Conservation (phyloP, 2,329 filamentous ascomycete genomes). For the Fusarium nygamai region DNA sequence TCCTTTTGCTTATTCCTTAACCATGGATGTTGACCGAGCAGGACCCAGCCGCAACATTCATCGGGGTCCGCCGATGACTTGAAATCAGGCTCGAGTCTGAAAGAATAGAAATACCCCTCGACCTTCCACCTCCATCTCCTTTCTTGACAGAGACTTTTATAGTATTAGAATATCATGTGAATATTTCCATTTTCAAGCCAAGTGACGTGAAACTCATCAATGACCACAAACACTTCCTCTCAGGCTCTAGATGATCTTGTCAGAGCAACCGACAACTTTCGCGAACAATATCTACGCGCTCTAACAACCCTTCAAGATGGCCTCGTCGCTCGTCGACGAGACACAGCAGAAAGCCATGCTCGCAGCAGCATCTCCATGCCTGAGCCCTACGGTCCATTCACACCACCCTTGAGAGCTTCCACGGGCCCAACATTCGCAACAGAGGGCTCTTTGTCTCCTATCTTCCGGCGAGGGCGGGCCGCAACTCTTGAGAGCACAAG, state of each 20-base stretch:
- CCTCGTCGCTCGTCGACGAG: slow-evolving; percentile 29
- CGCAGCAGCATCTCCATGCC: background rate
- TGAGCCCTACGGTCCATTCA: slow-evolving; percentile 25
- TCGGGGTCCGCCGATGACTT: slow-evolving; percentile 37
- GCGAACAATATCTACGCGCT: slow-evolving; percentile 48
- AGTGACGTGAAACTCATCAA: slow-evolving; percentile 28
- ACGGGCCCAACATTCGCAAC: slow-evolving; percentile 35
- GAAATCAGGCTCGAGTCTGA: slow-evolving; percentile 9
- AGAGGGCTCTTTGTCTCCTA: slow-evolving; percentile 17
- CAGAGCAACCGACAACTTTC: slow-evolving; percentile 46
- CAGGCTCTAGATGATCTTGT: slow-evolving; percentile 49
- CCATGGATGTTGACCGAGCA: slow-evolving; percentile 38
- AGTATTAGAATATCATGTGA: slow-evolving; percentile 1
- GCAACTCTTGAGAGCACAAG: slow-evolving; percentile 44
- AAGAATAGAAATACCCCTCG: slow-evolving; percentile 33
- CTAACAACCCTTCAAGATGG: slow-evolving; percentile 45
- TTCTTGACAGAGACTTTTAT: background rate
- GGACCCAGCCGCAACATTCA: slow-evolving; percentile 38
- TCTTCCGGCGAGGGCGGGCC: slow-evolving; percentile 39
- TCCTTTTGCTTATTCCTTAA: background rate
- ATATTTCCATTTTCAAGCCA: slow-evolving; percentile 7
- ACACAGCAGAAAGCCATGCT: slow-evolving; percentile 34
- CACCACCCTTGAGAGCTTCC: slow-evolving; percentile 44
- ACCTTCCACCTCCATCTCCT: background rate
- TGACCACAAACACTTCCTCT: slow-evolving; percentile 30